These are phyloP conservation scores for Paraphaeosphaeria minitans DNA, from an alignment of 2,329 filamentous ascomycete species.

Conservation along the genomic window DNA sequence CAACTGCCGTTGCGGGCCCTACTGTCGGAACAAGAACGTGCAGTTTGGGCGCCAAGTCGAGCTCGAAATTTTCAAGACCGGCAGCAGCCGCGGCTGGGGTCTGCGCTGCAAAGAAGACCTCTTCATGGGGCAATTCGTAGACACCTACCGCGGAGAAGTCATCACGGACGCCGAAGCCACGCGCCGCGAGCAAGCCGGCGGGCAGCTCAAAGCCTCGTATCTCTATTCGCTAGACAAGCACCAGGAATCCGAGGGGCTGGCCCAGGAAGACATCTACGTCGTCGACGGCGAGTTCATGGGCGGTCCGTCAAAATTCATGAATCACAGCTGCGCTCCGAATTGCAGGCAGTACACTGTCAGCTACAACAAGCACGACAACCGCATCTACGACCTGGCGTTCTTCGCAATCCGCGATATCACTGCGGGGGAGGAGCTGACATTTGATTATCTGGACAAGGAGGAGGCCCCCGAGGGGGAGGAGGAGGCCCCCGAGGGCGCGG, in stretches of 20 bases:
- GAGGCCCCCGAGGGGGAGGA: conserved; percentile 45
- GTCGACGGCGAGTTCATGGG: conserved; percentile 75
- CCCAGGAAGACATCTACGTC: conserved; percentile 49
- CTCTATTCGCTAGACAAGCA: conserved; percentile 85
- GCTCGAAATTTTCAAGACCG: conserved; percentile 77
- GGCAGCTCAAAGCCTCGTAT: conserved; percentile 60
- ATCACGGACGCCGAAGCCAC: conserved; percentile 64
- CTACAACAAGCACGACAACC: conserved; percentile 74
- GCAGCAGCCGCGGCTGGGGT: conserved; percentile 73
- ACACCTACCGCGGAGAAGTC: conserved; percentile 72
- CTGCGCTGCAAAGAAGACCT: conserved; percentile 69
- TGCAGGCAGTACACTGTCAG: conserved; percentile 79
- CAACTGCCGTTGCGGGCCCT: conserved; percentile 66
- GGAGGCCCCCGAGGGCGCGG: conserved; percentile 46
- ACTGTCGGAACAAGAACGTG: conserved; percentile 77
- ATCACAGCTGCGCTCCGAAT: conserved; percentile 81
- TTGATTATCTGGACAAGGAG: conserved; percentile 76
- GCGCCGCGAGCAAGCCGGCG: conserved; percentile 60
- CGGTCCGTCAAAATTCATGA: conserved; percentile 80
- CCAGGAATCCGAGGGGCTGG: conserved; percentile 62
- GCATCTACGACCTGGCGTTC: conserved; percentile 76
- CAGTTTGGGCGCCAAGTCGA: conserved; percentile 73
- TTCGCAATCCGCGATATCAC: conserved; percentile 72
- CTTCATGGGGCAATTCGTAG: conserved; percentile 76
- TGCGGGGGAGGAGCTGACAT: conserved; percentile 72